Evolutionary conservation across 441 rosid genomes (phyloP), one percentile per base, ranked within the genome.

Genomic region (Mallotus repandus): DNA sequence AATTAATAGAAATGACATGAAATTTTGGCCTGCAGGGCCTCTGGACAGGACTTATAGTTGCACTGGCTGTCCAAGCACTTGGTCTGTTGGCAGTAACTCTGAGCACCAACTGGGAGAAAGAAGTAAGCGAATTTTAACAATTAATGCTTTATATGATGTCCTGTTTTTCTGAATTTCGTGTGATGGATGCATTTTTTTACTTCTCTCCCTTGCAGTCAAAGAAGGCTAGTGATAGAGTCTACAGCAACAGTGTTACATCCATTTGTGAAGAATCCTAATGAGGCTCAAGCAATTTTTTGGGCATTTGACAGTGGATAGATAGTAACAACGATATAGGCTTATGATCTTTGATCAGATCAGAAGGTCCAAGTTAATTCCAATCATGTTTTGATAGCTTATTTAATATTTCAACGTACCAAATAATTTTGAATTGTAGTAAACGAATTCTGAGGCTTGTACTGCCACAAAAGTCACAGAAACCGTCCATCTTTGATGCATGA

Each of bases 21-120:
- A 11, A 35, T n/a, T 57, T 10, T 35, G 60, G 22, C 46, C 56
- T 57, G 13, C 68, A 74, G 77, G 77, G 77, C 35, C 77, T 74
- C 9, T 74, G 77, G 72, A 67, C 32, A 41, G 77, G 77, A 41
- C 25, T 74, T 25, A 74, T 74, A 15, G 50, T 53, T 9, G 77
- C 62, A 35, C 21, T 61, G 43, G 15, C 35, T 52, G 67, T 45
- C 52, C 72, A 74, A 18, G 68, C 63, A 49, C 29, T 61, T 21
- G 72, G 55, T 18, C 61, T 74, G 4, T 22, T 41, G 25, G 22
- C 70, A 59, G 1, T 68, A 50, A 74, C 73, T 38, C 21, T 74
- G 10, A 52, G 62, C 62, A 74, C 73, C n/a, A 16, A 61, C 38
- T 74, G 77, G 77, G 68, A 68, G 32, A 53, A 50, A 18, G 72